phyloP scores from a whole-genome alignment of 805 yeast species.

The Kazachstania bromeliacearum region DNA sequence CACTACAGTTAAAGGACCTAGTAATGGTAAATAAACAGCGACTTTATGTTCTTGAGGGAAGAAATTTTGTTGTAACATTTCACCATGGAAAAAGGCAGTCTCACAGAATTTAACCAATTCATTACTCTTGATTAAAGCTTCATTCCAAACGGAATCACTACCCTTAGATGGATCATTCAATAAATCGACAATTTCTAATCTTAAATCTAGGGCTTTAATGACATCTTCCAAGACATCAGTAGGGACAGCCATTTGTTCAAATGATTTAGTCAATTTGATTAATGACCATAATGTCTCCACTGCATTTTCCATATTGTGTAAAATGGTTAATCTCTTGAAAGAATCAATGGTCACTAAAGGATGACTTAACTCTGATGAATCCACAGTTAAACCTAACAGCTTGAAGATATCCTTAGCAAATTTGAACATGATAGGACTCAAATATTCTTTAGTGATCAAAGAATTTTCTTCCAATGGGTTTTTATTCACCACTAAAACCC shows the following conservation, averaged over 20 bases:
- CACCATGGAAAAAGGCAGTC: slow-evolving; percentile 82
- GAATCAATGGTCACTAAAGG: slow-evolving; percentile 58
- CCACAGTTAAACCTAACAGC: slow-evolving; percentile 57
- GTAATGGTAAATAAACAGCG: slow-evolving; percentile 83
- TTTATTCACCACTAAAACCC: slow-evolving; percentile 40
- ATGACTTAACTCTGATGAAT: slow-evolving; percentile 33
- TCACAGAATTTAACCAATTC: slow-evolving; percentile 31
- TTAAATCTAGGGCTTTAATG: slow-evolving; percentile 36
- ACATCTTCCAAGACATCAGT: slow-evolving; percentile 55
- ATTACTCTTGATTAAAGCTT: slow-evolving; percentile 53
- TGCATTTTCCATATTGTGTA: slow-evolving; percentile 51
- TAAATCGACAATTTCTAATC: slow-evolving; percentile 24
- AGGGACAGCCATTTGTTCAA: slow-evolving; percentile 80
- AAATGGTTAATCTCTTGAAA: slow-evolving; percentile 48
- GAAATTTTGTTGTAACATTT: slow-evolving; percentile 90
- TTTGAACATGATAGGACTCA: slow-evolving; percentile 50
- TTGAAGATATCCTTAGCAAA: slow-evolving; percentile 70
- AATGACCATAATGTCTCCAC: slow-evolving; percentile 67
- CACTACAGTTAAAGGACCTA: slow-evolving; percentile 79
- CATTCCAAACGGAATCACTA: slow-evolving; percentile 32
- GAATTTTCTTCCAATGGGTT: slow-evolving; percentile 21
- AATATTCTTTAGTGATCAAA: slow-evolving; percentile 34
- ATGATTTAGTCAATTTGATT: slow-evolving; percentile 53
- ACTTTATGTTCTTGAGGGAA: slow-evolving; percentile 93
- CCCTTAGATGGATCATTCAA: slow-evolving; percentile 25